Conservation (phyloP, 768 basidiomycete species). For the Dentipellis sp. region DNA sequence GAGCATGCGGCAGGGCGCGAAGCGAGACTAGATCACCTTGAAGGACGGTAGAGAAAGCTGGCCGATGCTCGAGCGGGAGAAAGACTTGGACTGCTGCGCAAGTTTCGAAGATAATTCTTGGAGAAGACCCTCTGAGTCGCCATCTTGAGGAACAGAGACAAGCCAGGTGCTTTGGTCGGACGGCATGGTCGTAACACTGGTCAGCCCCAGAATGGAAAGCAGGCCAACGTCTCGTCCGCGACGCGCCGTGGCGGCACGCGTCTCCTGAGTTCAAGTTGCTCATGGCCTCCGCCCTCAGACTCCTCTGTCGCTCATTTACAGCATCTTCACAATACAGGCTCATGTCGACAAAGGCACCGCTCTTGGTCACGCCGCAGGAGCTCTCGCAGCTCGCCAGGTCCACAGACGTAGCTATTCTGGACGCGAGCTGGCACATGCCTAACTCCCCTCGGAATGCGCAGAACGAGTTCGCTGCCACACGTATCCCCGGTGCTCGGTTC, state of each 20-base stretch:
- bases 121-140: slow-evolving; percentile 68
- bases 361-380: slow-evolving; percentile 23
- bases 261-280: neutral
- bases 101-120: slow-evolving; percentile 63
- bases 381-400: slow-evolving; percentile 19
- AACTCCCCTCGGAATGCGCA: slow-evolving; percentile 60
- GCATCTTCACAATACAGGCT: neutral
- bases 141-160: slow-evolving; percentile 77
- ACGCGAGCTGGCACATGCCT: slow-evolving; percentile 95
- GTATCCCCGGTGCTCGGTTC: slow-evolving; percentile 65
- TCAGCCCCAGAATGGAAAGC: neutral
- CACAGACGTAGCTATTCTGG: slow-evolving; percentile 39
- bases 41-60: slow-evolving; percentile 75
- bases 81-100: slow-evolving; percentile 43
- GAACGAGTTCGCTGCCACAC: slow-evolving; percentile 58
- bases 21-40: slow-evolving; percentile 51
- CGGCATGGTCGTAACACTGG: slow-evolving; percentile 48
- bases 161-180: slow-evolving; percentile 96
- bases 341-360: slow-evolving; percentile 16
- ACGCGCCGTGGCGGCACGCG: neutral
- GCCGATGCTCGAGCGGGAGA: slow-evolving; percentile 38
- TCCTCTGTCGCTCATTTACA: neutral
- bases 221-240: neutral
- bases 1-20: neutral
- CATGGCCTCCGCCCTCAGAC: neutral